Conservation (phyloP, 305 asterid genomes). For the Solanum aculeatissimum region DNA sequence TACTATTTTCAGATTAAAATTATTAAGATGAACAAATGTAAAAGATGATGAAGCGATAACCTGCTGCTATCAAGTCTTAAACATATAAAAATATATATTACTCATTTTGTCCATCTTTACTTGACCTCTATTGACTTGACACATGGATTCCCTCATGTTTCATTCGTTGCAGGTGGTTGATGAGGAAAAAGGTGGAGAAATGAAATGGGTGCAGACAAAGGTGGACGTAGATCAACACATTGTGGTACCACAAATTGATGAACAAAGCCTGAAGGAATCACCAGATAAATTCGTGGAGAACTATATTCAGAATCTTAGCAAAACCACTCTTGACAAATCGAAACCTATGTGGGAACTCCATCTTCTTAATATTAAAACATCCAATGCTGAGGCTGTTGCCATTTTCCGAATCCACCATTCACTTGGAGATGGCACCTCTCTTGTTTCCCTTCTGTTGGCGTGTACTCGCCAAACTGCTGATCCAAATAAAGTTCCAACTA, state of each 20-base stretch:
- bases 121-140: too few species aligned
- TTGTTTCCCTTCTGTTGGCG: slow-evolving; percentile 20
- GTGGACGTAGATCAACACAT: slow-evolving; percentile 24
- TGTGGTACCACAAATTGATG: slow-evolving; percentile 1
- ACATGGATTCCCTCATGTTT: not conserved
- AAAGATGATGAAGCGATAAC: not conserved
- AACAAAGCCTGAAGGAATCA: not conserved
- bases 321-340: slow-evolving; percentile 13
- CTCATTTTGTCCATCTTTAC: too few species aligned
- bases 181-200: slow-evolving; percentile 6
- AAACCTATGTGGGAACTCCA: slow-evolving; percentile 36
- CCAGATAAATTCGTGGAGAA: slow-evolving; percentile 19
- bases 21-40: not conserved
- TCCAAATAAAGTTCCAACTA: slow-evolving; percentile 12
- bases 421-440: slow-evolving; percentile 28
- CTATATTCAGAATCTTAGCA: slow-evolving; percentile 21
- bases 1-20: not conserved
- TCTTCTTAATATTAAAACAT: slow-evolving; percentile 15
- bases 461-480: slow-evolving; percentile 20
- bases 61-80: too few species aligned
- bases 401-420: slow-evolving; percentile 27
- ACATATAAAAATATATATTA: not conserved
- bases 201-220: slow-evolving; percentile 24
- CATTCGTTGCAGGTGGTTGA: slow-evolving; percentile 9
- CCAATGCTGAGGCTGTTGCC: slow-evolving; percentile 10